Evolutionary conservation across 1,284 basidiomycete genomes (phyloP), one percentile per base, ranked within the genome.

Genomic region (Puccinia novopanici): DNA sequence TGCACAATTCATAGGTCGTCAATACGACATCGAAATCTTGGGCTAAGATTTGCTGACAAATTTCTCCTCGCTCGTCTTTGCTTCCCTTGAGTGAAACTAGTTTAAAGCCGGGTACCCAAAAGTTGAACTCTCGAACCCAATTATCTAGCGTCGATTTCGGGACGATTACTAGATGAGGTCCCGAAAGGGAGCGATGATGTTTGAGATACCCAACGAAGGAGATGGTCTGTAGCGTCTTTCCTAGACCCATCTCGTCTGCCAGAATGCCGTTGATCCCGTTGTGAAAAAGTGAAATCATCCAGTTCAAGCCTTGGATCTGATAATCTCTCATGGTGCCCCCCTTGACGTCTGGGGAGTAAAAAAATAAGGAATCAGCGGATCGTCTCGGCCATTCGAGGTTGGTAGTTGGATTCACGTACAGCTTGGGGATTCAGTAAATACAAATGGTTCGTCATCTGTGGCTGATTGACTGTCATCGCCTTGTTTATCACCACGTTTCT

Each of bases 131-230:
- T 83, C 97, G 91, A 34, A 90, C 88, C 96, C 96, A 99, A 86
- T 98, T 99, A 87, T 98, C 93, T 22, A 99, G 88, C 0, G 97
- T 99, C 0, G 94, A 96, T 86, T 99, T 99, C 42, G 97, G 97
- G 1, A 99, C 97, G 80, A 98, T 93, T 83, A 99, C 91, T 34
- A 99, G 89, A 86, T 98, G 95, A 19, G 93, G 94, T 0, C 96
- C 95, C 22, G 87, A 83, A 75, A 90, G 92, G 82, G 90, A 89
- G 50, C 89, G 90, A 86, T 94, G 91, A 99, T n/a, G n/a, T n/a
- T n/a, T n/a, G n/a, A n/a, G n/a, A n/a, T n/a, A n/a, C n/a, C n/a
- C n/a, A n/a, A n/a, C 90, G 89, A 99, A 99, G 0, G 96, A 92
- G 84, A 99, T 97, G 0, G 95, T 99, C 88, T 99, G 96, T 0